Conservation (phyloP, 805 yeast species). For the Suhomyces xylopsoci region DNA sequence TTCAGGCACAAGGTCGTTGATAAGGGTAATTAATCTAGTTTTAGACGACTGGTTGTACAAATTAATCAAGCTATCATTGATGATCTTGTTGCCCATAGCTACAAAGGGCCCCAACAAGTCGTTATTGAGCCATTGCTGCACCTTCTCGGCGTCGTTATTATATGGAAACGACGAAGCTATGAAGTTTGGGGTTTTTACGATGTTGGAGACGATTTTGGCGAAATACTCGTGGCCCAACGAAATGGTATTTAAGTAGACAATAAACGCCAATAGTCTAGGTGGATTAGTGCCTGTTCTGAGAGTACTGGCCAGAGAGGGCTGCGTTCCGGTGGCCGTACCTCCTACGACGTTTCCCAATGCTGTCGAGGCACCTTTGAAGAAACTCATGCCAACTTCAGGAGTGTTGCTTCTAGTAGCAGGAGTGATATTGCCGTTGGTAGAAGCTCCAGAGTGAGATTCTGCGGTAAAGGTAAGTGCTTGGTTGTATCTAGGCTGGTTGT, state of each 20-base stretch:
- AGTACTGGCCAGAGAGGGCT: neutral
- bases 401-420: slow-evolving; percentile 30
- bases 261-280: slow-evolving; percentile 53
- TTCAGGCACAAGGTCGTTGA: slow-evolving; percentile 44
- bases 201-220: slow-evolving; percentile 46
- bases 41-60: slow-evolving; percentile 50
- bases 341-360: slow-evolving; percentile 44
- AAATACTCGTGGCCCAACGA: slow-evolving; percentile 61
- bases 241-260: slow-evolving; percentile 71
- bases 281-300: slow-evolving; percentile 31
- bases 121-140: slow-evolving; percentile 24
- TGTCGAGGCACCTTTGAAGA: slow-evolving; percentile 43
- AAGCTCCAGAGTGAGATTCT: neutral
- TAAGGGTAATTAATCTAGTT: slow-evolving; percentile 39
- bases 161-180: slow-evolving; percentile 31
- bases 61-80: slow-evolving; percentile 39
- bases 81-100: slow-evolving; percentile 9
- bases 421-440: slow-evolving; percentile 12
- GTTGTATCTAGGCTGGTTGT: slow-evolving; percentile 42
- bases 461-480: slow-evolving; percentile 22
- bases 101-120: slow-evolving; percentile 34
- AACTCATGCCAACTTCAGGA: slow-evolving; percentile 33
- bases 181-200: slow-evolving; percentile 24
- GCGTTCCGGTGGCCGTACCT: slow-evolving; percentile 5
- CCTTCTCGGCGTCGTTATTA: slow-evolving; percentile 34